Conservation (phyloP, 1,139 yeast genomes). For the Pichia sp. region DNA sequence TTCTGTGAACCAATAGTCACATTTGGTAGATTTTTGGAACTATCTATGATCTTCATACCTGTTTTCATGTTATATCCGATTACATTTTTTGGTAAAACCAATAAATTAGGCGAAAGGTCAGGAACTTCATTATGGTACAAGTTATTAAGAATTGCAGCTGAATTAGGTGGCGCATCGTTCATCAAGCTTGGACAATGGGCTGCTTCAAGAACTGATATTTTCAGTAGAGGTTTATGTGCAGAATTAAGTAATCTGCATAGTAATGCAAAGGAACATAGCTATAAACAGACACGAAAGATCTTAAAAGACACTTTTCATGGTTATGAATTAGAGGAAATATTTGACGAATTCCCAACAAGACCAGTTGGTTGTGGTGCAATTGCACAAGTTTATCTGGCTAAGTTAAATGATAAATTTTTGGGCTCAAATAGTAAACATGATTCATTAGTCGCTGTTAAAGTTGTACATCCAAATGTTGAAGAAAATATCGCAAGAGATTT, state of each 20-base stretch:
- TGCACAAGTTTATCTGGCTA: slow-evolving; percentile 88
- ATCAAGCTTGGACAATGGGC: slow-evolving; percentile 99
- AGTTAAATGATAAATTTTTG: slow-evolving; percentile 44
- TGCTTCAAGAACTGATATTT: slow-evolving; percentile 94
- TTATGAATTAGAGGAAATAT: slow-evolving; percentile 58
- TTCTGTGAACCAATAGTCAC: slow-evolving; percentile 66
- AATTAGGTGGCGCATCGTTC: slow-evolving; percentile 88
- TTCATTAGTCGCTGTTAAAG: slow-evolving; percentile 80
- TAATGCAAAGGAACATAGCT: slow-evolving; percentile 68
- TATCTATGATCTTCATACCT: slow-evolving; percentile 64
- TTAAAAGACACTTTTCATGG: slow-evolving; percentile 56
- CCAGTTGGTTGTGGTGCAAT: slow-evolving; percentile 97
- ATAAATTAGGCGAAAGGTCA: slow-evolving; percentile 37
- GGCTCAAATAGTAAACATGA: slow-evolving; percentile 32
- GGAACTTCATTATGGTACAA: slow-evolving; percentile 73
- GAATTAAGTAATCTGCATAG: slow-evolving; percentile 77
- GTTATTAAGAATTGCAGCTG: slow-evolving; percentile 62
- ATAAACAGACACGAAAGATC: slow-evolving; percentile 51
- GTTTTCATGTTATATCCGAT: slow-evolving; percentile 60
- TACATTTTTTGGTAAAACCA: slow-evolving; percentile 48
- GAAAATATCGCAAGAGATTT: slow-evolving; percentile 71
- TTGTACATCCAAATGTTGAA: slow-evolving; percentile 82
- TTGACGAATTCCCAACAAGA: slow-evolving; percentile 65
- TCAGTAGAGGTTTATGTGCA: slow-evolving; percentile 71
- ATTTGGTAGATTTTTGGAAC: slow-evolving; percentile 58